Conservation (phyloP, 306 rosid genomes). For the Rosa rugosa region DNA sequence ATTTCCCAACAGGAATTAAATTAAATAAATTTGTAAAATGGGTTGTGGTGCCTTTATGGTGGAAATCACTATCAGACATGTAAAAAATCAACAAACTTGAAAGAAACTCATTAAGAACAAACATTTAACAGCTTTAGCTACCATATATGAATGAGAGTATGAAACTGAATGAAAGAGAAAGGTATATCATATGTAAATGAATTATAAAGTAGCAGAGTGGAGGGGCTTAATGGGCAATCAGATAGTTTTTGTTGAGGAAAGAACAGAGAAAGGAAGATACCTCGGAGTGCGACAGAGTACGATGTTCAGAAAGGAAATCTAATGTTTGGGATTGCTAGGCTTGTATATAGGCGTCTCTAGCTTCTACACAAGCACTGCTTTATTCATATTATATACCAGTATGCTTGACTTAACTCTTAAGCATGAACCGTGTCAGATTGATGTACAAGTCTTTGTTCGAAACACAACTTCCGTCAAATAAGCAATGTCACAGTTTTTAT, state of each 20-base stretch:
- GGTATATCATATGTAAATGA: neutral
- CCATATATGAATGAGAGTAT: neutral
- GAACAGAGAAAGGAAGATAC: constrained; percentile 2
- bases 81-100: constrained; percentile 4
- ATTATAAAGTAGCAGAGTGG: neutral
- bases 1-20: neutral
- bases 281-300: constrained; percentile 10
- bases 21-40: neutral
- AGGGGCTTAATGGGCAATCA: constrained; percentile 10
- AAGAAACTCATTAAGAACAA: neutral
- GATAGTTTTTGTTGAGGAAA: neutral
- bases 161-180: constrained; percentile 11
- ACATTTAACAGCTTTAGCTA: constrained; percentile 6
- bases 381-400: no score
- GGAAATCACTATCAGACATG: constrained; percentile 17
- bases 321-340: neutral
- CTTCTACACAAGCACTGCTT: no score
- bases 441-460: no score
- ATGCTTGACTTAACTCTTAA: no score
- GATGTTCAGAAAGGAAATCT: constrained; percentile 11
- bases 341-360: neutral
- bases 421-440: no score
- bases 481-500: no score
- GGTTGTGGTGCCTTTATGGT: constrained; percentile 11
- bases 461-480: no score